phyloP scores from a whole-genome alignment of 1,139 yeast species.

The Saccharomycopsis hybrid region DNA sequence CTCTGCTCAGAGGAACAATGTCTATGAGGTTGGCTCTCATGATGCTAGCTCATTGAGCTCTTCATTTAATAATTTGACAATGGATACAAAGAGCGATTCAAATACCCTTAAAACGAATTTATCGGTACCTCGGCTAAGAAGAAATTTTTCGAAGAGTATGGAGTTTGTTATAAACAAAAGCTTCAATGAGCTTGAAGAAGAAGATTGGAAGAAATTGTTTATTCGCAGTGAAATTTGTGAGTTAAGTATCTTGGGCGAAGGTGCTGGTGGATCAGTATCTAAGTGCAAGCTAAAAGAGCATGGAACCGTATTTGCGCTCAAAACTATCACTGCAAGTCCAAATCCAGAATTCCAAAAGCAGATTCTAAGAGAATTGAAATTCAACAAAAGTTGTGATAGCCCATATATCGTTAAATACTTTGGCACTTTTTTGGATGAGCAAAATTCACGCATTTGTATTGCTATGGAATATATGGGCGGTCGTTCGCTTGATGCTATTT shows the following conservation, averaged over 20 bases:
- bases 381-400: slow-evolving; percentile 74
- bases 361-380: slow-evolving; percentile 81
- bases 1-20: slow-evolving; percentile 1
- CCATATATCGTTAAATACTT: slow-evolving; percentile 85
- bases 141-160: slow-evolving; percentile 13
- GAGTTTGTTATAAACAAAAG: slow-evolving; percentile 27
- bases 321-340: slow-evolving; percentile 78
- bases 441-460: slow-evolving; percentile 71
- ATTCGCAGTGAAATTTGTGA: slow-evolving; percentile 53
- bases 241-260: slow-evolving; percentile 77
- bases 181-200: slow-evolving; percentile 59
- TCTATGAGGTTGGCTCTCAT: not conserved
- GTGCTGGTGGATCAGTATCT: slow-evolving; percentile 87
- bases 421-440: slow-evolving; percentile 80
- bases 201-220: slow-evolving; percentile 69
- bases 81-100: slow-evolving; percentile 6
- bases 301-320: slow-evolving; percentile 75
- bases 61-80: not conserved
- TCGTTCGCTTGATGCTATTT: slow-evolving; percentile 82
- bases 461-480: slow-evolving; percentile 99
- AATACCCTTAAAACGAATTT: slow-evolving; percentile 2
- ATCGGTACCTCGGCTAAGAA: slow-evolving; percentile 10
- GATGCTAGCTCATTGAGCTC: not conserved
- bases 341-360: slow-evolving; percentile 76
- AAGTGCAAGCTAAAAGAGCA: slow-evolving; percentile 54